These are phyloP conservation scores for Blastobotrys mokoenaii DNA, from an alignment of 805 yeast species.

Conservation along the genomic window DNA sequence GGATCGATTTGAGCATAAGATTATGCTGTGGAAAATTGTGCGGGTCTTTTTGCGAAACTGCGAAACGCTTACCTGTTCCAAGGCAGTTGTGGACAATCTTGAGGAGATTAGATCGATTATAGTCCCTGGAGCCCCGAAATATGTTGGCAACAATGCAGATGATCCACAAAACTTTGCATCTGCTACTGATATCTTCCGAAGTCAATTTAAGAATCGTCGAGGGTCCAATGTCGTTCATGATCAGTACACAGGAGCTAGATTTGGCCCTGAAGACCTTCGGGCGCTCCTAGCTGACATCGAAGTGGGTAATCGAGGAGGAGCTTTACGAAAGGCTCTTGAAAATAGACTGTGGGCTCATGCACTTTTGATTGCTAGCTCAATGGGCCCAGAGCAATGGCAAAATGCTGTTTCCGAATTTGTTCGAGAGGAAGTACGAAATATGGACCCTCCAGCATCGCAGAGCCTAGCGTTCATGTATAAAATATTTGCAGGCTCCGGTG, in stretches of 20 bases:
- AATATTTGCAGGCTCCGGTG: constrained; percentile 53
- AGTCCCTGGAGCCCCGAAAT: constrained; percentile 18
- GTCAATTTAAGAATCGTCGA: constrained; percentile 3
- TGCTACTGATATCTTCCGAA: constrained; percentile 21
- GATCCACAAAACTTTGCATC: constrained; percentile 14
- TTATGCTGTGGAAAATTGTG: constrained; percentile 29
- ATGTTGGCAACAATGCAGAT: constrained; percentile 12
- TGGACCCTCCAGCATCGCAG: constrained; percentile 29
- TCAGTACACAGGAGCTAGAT: constrained; percentile 3
- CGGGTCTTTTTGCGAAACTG: constrained; percentile 24
- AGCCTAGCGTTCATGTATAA: constrained; percentile 51
- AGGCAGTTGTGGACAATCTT: constrained; percentile 23
- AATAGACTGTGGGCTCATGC: constrained; percentile 74
- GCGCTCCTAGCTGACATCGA: constrained; percentile 14
- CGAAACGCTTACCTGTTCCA: constrained; percentile 7
- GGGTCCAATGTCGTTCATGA: constrained; percentile 1
- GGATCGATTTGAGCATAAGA: constrained; percentile 20
- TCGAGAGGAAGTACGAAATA: constrained; percentile 36
- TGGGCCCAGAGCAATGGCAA: constrained; percentile 54
- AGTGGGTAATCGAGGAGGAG: constrained; percentile 57
- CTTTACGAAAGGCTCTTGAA: constrained; percentile 52
- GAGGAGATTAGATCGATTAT: constrained; percentile 17
- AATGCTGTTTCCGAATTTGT: constrained; percentile 51
- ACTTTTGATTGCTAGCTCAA: constrained; percentile 55
- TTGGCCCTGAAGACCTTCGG: constrained; percentile 15